A percentile compares a stretch with the other conserved stretches of the same genome.
These are phyloP conservation scores for Elasticomyces elasticus DNA, from an alignment of 495 filamentous ascomycete genomes.

Conservation along the genomic window DNA sequence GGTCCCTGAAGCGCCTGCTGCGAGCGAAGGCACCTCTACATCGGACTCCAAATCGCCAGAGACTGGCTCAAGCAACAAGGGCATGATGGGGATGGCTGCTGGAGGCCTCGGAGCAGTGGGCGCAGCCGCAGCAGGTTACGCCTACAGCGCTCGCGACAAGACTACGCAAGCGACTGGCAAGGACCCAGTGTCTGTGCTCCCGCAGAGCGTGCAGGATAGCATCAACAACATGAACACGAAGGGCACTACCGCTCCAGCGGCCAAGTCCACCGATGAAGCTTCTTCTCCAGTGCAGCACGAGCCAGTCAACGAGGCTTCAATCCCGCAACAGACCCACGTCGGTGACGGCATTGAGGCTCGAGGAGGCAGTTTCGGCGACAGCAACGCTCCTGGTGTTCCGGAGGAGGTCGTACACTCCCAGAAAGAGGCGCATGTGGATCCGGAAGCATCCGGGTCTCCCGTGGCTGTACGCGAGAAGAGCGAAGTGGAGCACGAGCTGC, in stretches of 20 bases:
- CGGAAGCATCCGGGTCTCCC: conserved; percentile 21
- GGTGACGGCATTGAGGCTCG: conserved; percentile 1
- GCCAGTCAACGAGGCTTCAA: neutral
- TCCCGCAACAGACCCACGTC: conserved; percentile 3
- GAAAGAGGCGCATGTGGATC: conserved; percentile 12
- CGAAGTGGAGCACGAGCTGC: conserved; percentile 21
- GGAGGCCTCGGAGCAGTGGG: conserved; percentile 22
- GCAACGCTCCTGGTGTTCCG: neutral
- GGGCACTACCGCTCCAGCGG: neutral
- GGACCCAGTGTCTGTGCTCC: conserved; percentile 4
- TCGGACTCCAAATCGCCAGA: no score
- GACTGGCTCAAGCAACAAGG: neutral
- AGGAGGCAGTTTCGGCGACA: neutral
- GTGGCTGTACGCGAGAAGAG: conserved; percentile 21
- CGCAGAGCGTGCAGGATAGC: conserved; percentile 13
- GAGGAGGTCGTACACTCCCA: conserved; percentile 8
- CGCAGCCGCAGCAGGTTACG: conserved; percentile 12
- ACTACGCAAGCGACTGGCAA: conserved; percentile 26
- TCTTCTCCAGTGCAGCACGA: neutral
- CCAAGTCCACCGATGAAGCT: neutral
- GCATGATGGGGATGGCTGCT: conserved; percentile 20
- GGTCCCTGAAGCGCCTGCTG: conserved; percentile 18
- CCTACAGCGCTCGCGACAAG: conserved; percentile 29
- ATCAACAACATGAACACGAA: conserved; percentile 22
- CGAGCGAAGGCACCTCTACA: conserved; percentile 4